Percentiles rank a stretch among this genome's conserved stretches.
Evolutionary conservation across 163 green algal species (phyloP).

Genomic region (Coccomyxa subellipsoidea): DNA sequence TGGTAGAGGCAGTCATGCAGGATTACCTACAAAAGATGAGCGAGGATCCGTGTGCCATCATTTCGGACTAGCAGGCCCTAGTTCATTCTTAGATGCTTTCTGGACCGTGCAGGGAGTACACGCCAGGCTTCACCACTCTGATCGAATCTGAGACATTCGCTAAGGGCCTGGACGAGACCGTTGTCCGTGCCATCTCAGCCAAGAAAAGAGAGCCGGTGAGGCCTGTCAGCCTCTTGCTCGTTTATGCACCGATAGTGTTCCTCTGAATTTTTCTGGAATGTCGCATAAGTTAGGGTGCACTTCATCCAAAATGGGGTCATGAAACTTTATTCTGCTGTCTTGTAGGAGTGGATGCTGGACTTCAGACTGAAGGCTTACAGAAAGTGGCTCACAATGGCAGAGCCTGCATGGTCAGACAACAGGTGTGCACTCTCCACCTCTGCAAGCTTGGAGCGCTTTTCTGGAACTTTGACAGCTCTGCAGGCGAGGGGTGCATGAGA

Average conservation of each 20-base stretch:
- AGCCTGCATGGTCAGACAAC: slow-evolving; percentile 95
- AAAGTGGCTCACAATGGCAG: slow-evolving; percentile 97
- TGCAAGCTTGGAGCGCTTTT: too few species aligned
- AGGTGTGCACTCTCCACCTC: slow-evolving; percentile 24
- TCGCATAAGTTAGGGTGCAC: too few species aligned
- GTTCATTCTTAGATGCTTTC: neutral
- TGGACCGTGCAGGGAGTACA: slow-evolving; percentile 63
- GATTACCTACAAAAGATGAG: too few species aligned
- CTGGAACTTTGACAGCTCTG: too few species aligned
- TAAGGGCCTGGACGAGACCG: slow-evolving; percentile 88
- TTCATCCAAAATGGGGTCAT: too few species aligned
- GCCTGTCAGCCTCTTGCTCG: neutral
- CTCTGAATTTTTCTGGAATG: too few species aligned
- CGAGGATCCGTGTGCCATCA: too few species aligned
- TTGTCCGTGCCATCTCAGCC: slow-evolving; percentile 90
- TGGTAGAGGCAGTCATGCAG: too few species aligned
- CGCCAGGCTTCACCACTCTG: slow-evolving; percentile 90
- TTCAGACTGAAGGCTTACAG: slow-evolving; percentile 70
- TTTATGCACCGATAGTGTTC: too few species aligned
- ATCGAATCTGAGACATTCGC: slow-evolving; percentile 91
- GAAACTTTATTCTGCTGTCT: neutral
- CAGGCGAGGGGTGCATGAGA: too few species aligned
- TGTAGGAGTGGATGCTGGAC: slow-evolving; percentile 94
- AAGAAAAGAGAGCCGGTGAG: slow-evolving; percentile 94
- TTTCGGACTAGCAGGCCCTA: neutral